Evolutionary conservation across 805 yeast genomes (phyloP), one percentile per base, ranked within the genome.

Genomic region (Candida sithepensis): DNA sequence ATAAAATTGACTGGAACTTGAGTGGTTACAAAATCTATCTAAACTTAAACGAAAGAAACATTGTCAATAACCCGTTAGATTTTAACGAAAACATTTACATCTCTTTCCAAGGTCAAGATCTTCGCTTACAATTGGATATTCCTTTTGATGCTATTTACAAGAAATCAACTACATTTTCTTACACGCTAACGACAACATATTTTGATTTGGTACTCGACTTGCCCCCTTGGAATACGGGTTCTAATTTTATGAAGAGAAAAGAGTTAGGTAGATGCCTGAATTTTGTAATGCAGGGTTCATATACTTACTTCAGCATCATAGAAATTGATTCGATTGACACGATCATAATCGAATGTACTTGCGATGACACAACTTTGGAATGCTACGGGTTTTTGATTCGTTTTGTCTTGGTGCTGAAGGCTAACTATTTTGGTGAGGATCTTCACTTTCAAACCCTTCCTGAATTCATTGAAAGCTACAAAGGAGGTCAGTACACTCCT

Each of bases 181-280:
- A 74, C 55, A 64, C 66, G 1, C 53, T 85, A 2, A 52, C 53
- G 2, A 84, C 96, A 0, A 80, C 87, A 0, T 67, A 67, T 42
- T 79, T 89, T 54, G 77, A 82, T 42, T 58, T 94, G 41, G 69
- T 78, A 0, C 63, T 91, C 2, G 85, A 82, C 48, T 80, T 94
- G 0, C 98, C 99, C 0, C 85, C 92, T 1, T 94, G 98, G 96
- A 95, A 89, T 59, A 91, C 98, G 0, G 69, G 82, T 22, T 78
- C 82, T 46, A 83, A 85, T 42, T 92, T 92, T 54, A 63, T 87
- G 69, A 74, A 75, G 41, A 67, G 76, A 12, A 78, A 75, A 18
- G 76, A 77, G 14, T 74, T 89, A 51, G 98, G 96, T 0, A 70
- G 81, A 50, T 80, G 90, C 0, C 69, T 75, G 23, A 75, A 82